Evolutionary conservation across 2,329 filamentous ascomycete species (phyloP).

Genomic region (Calonectria leucothoes): DNA sequence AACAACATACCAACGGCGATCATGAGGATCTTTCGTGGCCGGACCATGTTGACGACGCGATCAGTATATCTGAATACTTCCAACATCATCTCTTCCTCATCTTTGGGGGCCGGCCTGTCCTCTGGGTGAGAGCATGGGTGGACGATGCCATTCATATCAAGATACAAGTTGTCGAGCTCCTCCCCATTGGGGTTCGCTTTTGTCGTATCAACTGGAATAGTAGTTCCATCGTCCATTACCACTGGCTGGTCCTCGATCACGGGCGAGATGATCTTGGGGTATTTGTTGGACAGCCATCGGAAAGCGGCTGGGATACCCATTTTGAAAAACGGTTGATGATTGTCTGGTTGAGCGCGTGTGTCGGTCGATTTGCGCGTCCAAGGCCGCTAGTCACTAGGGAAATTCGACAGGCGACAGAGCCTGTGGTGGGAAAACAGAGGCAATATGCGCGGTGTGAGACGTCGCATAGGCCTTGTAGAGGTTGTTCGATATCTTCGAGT

Average conservation of each 20-base stretch:
- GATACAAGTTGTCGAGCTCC: conserved; percentile 96
- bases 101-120: conserved; percentile 88
- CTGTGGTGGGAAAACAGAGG: not conserved
- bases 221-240: conserved; percentile 82
- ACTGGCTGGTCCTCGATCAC: conserved; percentile 89
- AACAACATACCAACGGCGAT: conserved; percentile 85
- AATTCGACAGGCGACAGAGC: conserved; percentile 10
- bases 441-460: not conserved
- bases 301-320: conserved; percentile 98
- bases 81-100: conserved; percentile 99
- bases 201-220: conserved; percentile 87
- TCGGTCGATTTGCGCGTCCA: conserved; percentile 20
- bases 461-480: conserved; percentile 18
- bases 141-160: conserved; percentile 99
- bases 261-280: conserved; percentile 94
- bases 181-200: conserved; percentile 95
- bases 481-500: not conserved
- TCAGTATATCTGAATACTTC: conserved; percentile 99
- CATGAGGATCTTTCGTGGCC: conserved; percentile 94
- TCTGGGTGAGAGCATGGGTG: conserved; percentile 99
- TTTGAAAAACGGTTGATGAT: conserved; percentile 37
- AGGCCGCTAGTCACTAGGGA: not conserved
- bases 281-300: conserved; percentile 96
- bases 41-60: conserved; percentile 97
- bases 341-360: conserved; percentile 8